These are phyloP conservation scores for Penicillium atrosanguineum DNA, from an alignment of 495 filamentous ascomycete genomes.

Conservation along the genomic window DNA sequence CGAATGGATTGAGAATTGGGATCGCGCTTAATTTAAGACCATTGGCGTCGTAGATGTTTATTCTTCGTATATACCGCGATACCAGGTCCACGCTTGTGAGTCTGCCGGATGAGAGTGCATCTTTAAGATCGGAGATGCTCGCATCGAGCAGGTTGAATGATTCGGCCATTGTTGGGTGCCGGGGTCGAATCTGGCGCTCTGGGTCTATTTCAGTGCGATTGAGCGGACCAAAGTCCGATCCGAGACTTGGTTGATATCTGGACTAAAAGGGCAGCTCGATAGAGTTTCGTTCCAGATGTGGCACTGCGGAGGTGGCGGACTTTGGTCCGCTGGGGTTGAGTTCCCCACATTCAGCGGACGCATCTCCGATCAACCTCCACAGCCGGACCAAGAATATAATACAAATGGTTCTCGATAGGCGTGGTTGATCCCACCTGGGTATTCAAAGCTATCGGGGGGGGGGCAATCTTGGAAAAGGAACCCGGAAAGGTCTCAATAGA, in stretches of 20 bases:
- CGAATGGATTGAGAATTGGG: slow-evolving; percentile 29
- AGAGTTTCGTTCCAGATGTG: neutral
- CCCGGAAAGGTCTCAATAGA: no score
- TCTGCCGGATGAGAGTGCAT: slow-evolving; percentile 33
- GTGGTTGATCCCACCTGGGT: no score
- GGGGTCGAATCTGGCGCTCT: neutral
- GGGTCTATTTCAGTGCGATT: neutral
- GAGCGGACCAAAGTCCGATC: neutral
- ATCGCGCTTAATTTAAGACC: slow-evolving; percentile 32
- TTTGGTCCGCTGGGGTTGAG: slow-evolving; percentile 11
- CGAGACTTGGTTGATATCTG: neutral
- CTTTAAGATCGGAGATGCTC: slow-evolving; percentile 50
- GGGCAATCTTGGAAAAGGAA: no score
- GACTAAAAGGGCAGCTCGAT: neutral
- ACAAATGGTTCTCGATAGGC: no score
- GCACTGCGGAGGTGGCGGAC: slow-evolving; percentile 17
- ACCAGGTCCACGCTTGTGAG: slow-evolving; percentile 48
- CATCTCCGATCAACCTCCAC: slow-evolving; percentile 7
- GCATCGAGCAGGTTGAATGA: slow-evolving; percentile 57
- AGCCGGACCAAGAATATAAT: no score
- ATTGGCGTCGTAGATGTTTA: slow-evolving; percentile 33
- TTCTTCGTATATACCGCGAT: slow-evolving; percentile 48
- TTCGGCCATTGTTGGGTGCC: slow-evolving; percentile 6
- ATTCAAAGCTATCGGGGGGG: no score
- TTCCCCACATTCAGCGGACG: slow-evolving; percentile 3